These are phyloP conservation scores for Nemania abortiva DNA, from an alignment of 2,329 filamentous ascomycete genomes.

Conservation along the genomic window DNA sequence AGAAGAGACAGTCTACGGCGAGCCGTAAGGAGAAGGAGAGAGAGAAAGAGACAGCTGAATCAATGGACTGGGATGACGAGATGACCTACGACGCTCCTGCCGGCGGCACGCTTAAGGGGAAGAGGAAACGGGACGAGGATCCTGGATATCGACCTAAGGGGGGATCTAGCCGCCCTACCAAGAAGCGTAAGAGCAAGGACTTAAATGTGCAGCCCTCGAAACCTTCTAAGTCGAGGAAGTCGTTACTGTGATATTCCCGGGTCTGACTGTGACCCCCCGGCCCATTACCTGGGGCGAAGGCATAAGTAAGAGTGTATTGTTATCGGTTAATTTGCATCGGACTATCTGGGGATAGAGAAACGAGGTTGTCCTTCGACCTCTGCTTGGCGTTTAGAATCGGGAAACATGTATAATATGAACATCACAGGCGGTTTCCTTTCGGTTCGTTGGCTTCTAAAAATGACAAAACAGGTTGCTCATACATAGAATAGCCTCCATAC, in stretches of 20 bases:
- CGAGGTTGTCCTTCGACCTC: conserved; percentile 4
- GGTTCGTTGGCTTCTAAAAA: neutral
- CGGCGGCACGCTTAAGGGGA: conserved; percentile 58
- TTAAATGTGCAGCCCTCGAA: conserved; percentile 37
- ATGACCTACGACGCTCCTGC: conserved; percentile 52
- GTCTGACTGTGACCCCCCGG: neutral
- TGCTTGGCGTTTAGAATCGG: conserved; percentile 30
- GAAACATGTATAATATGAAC: conserved; percentile 36
- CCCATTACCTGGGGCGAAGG: neutral
- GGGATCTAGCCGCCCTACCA: conserved; percentile 64
- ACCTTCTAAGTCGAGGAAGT: conserved; percentile 44
- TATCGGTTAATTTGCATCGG: conserved; percentile 22
- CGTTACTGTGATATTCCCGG: conserved; percentile 11
- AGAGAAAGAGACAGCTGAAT: conserved; percentile 52
- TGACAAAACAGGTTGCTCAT: conserved; percentile 4
- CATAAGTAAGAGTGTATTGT: conserved; percentile 23
- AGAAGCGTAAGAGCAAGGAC: conserved; percentile 70
- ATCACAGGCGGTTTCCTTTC: conserved; percentile 8
- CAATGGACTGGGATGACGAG: conserved; percentile 58
- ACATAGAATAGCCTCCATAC: neutral
- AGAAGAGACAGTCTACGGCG: conserved; percentile 56
- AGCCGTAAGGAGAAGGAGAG: conserved; percentile 47
- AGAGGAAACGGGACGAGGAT: conserved; percentile 70
- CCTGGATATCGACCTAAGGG: conserved; percentile 70
- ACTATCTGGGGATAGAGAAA: conserved; percentile 13